Evolutionary conservation across 768 basidiomycete genomes (phyloP).

Genomic region (Rhizopogon rudus): DNA sequence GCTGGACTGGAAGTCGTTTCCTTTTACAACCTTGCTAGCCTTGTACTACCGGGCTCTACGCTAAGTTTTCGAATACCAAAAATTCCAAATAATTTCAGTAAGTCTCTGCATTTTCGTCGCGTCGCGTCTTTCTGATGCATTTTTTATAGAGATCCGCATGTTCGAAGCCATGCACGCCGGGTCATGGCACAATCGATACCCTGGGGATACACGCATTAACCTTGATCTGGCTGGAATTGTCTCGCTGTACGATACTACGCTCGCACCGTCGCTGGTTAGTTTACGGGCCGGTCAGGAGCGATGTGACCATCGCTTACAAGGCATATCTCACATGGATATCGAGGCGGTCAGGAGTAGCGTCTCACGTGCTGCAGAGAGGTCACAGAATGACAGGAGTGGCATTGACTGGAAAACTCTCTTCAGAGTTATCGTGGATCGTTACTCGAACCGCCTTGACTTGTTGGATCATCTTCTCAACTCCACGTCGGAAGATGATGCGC

Average conservation of each 20-base stretch:
- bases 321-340: slow-evolving; percentile 11
- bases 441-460: slow-evolving; percentile 35
- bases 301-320: slow-evolving; percentile 13
- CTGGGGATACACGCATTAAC: slow-evolving; percentile 22
- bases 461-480: slow-evolving; percentile 32
- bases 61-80: neutral
- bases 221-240: slow-evolving; percentile 17
- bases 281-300: slow-evolving; percentile 13
- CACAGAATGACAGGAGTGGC: slow-evolving; percentile 15
- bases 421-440: slow-evolving; percentile 35
- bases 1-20: slow-evolving; percentile 35
- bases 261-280: slow-evolving; percentile 14
- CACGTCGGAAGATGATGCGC: slow-evolving; percentile 5
- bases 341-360: slow-evolving; percentile 9
- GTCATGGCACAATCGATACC: slow-evolving; percentile 20
- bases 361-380: too few species aligned
- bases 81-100: too few species aligned
- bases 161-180: slow-evolving; percentile 15
- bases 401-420: slow-evolving; percentile 40
- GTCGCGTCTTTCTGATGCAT: too few species aligned
- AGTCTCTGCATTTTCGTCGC: too few species aligned
- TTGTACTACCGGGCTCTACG: too few species aligned
- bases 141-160: neutral
- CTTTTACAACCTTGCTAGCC: slow-evolving; percentile 27
- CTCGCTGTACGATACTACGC: slow-evolving; percentile 24